Conservation (phyloP, 1,284 basidiomycete species). For the Cutaneotrichosporon cyanovorans region DNA sequence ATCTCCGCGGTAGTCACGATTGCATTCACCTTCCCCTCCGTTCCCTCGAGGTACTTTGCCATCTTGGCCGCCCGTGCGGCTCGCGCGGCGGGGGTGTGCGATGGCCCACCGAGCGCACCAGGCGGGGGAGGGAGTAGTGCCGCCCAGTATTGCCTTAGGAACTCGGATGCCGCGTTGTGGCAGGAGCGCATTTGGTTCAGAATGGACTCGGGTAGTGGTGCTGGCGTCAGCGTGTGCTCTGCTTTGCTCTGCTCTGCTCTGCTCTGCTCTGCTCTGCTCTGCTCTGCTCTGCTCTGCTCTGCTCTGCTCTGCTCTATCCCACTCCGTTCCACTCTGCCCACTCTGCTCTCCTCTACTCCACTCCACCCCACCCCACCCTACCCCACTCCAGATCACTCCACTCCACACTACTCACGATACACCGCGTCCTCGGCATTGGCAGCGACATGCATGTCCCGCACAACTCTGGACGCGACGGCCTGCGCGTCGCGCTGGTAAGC, state of each 20-base stretch:
- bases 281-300: too few species aligned
- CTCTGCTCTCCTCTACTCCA: too few species aligned
- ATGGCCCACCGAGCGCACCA: slow-evolving; percentile 48
- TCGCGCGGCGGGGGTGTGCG: slow-evolving; percentile 48
- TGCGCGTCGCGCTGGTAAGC: slow-evolving; percentile 29
- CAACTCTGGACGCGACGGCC: slow-evolving; percentile 24
- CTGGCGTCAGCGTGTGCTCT: slow-evolving; percentile 52
- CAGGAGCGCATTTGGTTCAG: slow-evolving; percentile 76
- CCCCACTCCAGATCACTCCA: too few species aligned
- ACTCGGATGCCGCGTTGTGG: slow-evolving; percentile 89
- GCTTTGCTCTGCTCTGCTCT: too few species aligned
- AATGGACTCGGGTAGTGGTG: slow-evolving; percentile 68
- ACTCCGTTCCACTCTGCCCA: too few species aligned
- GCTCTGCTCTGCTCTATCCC: too few species aligned
- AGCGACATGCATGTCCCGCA: slow-evolving; percentile 32
- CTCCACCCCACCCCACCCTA: too few species aligned
- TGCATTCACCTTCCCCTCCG: slow-evolving; percentile 69
- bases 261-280: too few species aligned
- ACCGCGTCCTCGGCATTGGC: slow-evolving; percentile 32
- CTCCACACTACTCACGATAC: slow-evolving; percentile 1
- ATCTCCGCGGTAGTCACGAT: slow-evolving; percentile 59
- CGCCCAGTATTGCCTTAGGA: slow-evolving; percentile 91
- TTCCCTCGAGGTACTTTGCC: slow-evolving; percentile 69
- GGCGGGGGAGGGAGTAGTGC: slow-evolving; percentile 67
- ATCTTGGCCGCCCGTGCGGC: slow-evolving; percentile 73